Evolutionary conservation across 2,329 filamentous ascomycete species (phyloP), one percentile per base, ranked within the genome.

Genomic region (Colletotrichum orchidophilum): DNA sequence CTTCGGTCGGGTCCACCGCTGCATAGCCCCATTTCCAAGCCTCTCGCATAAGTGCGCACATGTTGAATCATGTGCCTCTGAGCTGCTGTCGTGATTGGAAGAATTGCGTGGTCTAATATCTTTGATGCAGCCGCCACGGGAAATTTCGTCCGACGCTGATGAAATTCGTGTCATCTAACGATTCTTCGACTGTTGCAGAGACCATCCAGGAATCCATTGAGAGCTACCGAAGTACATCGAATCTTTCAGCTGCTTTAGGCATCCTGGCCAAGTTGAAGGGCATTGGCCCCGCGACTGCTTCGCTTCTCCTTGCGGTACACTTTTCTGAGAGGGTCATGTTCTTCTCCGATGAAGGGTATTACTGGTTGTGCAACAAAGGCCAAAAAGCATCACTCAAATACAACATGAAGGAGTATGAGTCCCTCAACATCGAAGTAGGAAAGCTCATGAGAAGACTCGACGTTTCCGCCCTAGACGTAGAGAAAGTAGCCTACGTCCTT

Each of bases 301-400:
- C 92, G 1, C 87, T 96, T 35, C 81, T 96, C 1, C 85, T 96
- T 3, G 88, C 91, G 5, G 88, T 92, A 5, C 87, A 90, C 73
- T 86, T 90, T 71, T 87, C 91, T 0, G 79, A 83, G 0, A 80
- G 82, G 13, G 85, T 91, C 59, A 87, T 93, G 1, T 96, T 96
- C 84, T 96, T 96, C 81, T 93, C 91, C 2, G 94, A 97, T 77
- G 94, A 96, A 80, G 86, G 91, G 3, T 96, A 91, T 77, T 87
- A 91, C 74, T 96, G 93, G 93, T 81, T 92, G 6, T 88, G 88
- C 76, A 88, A 87, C 77, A 79, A 80, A n/a, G 85, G 85, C 0
- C 81, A 83, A 50, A 86, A 83, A 64, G 80, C 76, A 0, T 80
- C 83, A 27, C 91, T 94, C 78, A 93, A 91, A 80, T 96, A 96